Evolutionary conservation across 1,284 basidiomycete species (phyloP).

Genomic region (Rhodotorula sp.): DNA sequence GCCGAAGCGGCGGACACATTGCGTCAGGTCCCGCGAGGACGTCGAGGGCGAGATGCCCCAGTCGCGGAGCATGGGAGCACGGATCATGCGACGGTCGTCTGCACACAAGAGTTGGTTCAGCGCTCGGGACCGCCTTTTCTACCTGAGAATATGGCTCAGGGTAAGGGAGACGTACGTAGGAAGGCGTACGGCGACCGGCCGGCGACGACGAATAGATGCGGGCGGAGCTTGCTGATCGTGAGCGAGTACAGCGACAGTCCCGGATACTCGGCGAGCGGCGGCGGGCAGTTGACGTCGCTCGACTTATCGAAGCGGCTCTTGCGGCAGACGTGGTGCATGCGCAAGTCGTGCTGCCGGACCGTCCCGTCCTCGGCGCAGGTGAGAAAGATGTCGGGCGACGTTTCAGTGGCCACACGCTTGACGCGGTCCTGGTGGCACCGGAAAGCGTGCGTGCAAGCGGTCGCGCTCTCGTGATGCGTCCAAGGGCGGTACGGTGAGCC

Average conservation of each 20-base stretch:
- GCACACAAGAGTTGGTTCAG: background rate
- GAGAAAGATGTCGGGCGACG: constrained; percentile 78
- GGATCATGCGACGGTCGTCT: constrained; percentile 75
- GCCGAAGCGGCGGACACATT: constrained; percentile 83
- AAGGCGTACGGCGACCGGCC: constrained; percentile 64
- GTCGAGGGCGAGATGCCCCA: constrained; percentile 61
- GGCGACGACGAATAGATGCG: constrained; percentile 57
- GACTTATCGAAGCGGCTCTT: constrained; percentile 2
- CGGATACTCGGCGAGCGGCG: constrained; percentile 60
- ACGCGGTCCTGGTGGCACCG: constrained; percentile 48
- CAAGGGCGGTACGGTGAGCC: constrained; percentile 74
- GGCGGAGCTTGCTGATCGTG: constrained; percentile 53
- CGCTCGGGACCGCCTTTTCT: background rate
- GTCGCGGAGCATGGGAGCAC: constrained; percentile 61
- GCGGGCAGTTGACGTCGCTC: constrained; percentile 53
- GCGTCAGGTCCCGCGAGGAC: constrained; percentile 58
- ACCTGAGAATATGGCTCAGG: background rate
- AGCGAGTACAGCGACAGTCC: constrained; percentile 55
- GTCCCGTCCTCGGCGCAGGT: constrained; percentile 74
- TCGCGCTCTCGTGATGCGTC: constrained; percentile 20
- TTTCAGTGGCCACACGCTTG: constrained; percentile 77
- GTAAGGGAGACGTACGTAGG: constrained; percentile 56
- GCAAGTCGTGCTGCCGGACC: constrained; percentile 78
- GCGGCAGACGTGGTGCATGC: constrained; percentile 65
- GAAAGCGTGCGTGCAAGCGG: constrained; percentile 44